A percentile compares a stretch with the other conserved stretches of the same genome.
phyloP scores from a whole-genome alignment of 83 land plant species.

The Picea abies region DNA sequence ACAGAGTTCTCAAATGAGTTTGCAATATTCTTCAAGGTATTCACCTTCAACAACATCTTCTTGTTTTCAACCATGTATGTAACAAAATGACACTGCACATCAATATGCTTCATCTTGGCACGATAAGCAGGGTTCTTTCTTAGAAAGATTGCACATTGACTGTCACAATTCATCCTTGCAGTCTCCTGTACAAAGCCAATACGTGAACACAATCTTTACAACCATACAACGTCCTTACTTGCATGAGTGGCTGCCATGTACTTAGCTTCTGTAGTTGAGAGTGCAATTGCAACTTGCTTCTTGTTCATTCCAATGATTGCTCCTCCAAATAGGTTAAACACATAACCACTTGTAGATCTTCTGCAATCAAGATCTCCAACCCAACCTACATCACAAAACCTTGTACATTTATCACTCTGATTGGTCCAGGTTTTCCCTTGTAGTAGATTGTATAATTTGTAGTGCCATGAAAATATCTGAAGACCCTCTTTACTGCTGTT shows the following conservation, averaged over 20 bases:
- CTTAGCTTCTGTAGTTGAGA: background rate
- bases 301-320: background rate
- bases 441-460: background rate
- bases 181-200: background rate
- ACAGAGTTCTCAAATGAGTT: too few species aligned
- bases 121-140: background rate
- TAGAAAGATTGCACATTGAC: background rate
- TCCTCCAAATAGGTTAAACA: background rate
- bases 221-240: constrained; percentile 3
- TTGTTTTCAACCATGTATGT: background rate
- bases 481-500: background rate
- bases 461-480: background rate
- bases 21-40: background rate
- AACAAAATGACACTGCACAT: background rate
- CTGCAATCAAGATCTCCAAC: background rate
- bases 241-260: constrained; percentile 7
- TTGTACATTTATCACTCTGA: background rate
- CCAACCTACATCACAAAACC: background rate
- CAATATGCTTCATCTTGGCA: background rate
- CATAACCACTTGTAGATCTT: constrained; percentile 2
- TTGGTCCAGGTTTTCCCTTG: background rate
- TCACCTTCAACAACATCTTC: background rate
- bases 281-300: background rate
- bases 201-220: background rate
- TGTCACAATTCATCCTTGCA: background rate